Evolutionary conservation across 176 grass and related monocot genomes (phyloP).

Genomic region (Poa pratensis): DNA sequence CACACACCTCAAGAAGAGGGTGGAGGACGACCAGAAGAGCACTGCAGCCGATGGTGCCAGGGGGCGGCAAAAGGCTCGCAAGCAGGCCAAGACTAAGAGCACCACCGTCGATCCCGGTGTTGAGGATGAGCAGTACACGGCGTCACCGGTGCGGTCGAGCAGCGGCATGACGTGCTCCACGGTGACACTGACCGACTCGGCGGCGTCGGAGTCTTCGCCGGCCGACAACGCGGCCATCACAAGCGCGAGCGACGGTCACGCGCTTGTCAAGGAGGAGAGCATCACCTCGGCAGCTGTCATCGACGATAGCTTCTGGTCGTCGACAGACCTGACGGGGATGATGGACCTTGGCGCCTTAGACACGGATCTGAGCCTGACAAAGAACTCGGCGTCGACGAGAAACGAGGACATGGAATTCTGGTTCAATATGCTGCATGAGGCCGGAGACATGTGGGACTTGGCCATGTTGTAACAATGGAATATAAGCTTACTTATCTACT

Average conservation of each 20-base stretch:
- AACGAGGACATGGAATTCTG: conserved; percentile 69
- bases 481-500: conserved; percentile 14
- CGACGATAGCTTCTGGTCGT: conserved; percentile 64
- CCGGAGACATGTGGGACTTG: conserved; percentile 53
- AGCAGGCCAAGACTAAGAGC: conserved; percentile 8
- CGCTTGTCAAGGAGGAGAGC: conserved; percentile 49
- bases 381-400: conserved; percentile 6
- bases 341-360: conserved; percentile 40
- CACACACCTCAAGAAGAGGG: conserved; percentile 60
- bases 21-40: conserved; percentile 12
- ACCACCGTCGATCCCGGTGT: neutral
- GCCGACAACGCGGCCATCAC: conserved; percentile 29
- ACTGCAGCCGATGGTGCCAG: neutral
- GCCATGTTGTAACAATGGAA: conserved; percentile 20
- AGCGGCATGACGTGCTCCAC: conserved; percentile 50
- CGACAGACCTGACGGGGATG: conserved; percentile 39
- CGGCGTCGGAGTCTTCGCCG: neutral
- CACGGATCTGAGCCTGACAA: conserved; percentile 25
- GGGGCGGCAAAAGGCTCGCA: conserved; percentile 32
- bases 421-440: conserved; percentile 53
- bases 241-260: neutral
- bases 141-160: conserved; percentile 44
- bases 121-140: neutral
- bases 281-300: conserved; percentile 38
- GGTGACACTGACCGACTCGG: conserved; percentile 25